Evolutionary conservation across 805 yeast species (phyloP), one percentile per base, ranked within the genome.

Genomic region (Yarrowia sp.): DNA sequence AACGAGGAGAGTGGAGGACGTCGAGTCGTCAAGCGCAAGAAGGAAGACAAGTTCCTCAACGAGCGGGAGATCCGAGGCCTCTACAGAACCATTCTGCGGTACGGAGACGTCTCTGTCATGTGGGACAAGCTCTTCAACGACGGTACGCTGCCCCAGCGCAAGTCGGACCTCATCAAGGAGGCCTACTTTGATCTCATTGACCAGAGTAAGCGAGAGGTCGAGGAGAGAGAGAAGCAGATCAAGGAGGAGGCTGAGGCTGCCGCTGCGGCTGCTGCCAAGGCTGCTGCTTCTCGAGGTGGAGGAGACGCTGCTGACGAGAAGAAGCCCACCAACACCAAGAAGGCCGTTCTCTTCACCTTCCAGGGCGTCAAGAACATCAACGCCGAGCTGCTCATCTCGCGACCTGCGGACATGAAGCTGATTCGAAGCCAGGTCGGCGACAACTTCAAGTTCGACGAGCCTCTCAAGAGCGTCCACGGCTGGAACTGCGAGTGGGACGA

Each of bases 401-500:
- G 99, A 67, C 97, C 97, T 0, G 81, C 79, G n/a, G 97, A 94
- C 69, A 79, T 94, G 85, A 81, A 81, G 53, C 72, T 86, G 14
- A 75, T 94, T 61, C 82, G 82, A 51, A 78, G 80, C 13, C 73
- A 73, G n/a, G 77, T 84, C 44, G 77, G 79, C 69, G 65, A 85
- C 18, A 58, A 64, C 25, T 91, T 90, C 76, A 80, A 78, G 63
- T 78, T 94, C 36, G 81, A 80, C 7, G 77, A 75, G 63, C 76
- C 79, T 13, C 88, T 94, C 18, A 92, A 92, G 74, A 84, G 86
- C 22, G 98, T 91, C 9, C 85, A 84, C 69, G 93, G 88, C 46
- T 94, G 99, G 99, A 82, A 83, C 59, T 89, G 96, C 68, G 84
- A 84, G 27, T 94, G 99, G 99, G 78, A 79, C 2, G 78, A 80